Percentiles rank a stretch among this genome's conserved stretches.
Conservation (phyloP, 139 green algal species). For the Chlamydomonas incerta region DNA sequence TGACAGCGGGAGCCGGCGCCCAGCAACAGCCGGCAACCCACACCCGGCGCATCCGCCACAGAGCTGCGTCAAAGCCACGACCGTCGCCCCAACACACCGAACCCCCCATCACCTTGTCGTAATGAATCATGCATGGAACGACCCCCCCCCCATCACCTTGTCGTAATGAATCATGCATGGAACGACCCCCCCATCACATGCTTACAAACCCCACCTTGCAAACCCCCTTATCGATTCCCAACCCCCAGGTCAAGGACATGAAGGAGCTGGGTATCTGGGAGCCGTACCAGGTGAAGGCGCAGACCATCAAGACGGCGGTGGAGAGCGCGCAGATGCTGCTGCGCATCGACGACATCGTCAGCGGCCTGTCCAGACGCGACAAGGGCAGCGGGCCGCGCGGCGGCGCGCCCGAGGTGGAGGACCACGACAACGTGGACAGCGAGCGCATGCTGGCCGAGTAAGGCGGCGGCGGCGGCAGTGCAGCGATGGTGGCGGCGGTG, state of each 20-base stretch:
- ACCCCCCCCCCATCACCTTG: no score
- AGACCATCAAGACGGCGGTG: slow-evolving; percentile 97
- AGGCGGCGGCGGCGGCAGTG: neutral
- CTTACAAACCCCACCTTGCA: no score
- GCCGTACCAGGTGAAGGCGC: slow-evolving; percentile 82
- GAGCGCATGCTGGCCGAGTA: slow-evolving; percentile 85
- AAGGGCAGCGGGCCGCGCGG: neutral
- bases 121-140: no score
- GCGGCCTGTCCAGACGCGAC: slow-evolving; percentile 87
- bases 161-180: no score
- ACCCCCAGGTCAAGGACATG: slow-evolving; percentile 87
- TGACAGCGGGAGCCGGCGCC: no score
- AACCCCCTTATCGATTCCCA: no score
- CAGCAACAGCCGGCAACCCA: no score
- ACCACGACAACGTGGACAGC: slow-evolving; percentile 76
- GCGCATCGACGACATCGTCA: slow-evolving; percentile 99
- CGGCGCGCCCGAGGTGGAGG: slow-evolving; percentile 48
- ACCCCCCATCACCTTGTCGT: no score
- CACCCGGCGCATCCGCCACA: no score
- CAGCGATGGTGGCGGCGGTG: neutral
- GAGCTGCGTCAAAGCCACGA: no score
- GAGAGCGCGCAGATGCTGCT: slow-evolving; percentile 95
- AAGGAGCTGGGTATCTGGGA: slow-evolving; percentile 97
- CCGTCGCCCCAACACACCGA: no score
- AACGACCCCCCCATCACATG: no score